phyloP scores from a whole-genome alignment of 2,329 filamentous ascomycete genomes.

The Aspergillus sp. region DNA sequence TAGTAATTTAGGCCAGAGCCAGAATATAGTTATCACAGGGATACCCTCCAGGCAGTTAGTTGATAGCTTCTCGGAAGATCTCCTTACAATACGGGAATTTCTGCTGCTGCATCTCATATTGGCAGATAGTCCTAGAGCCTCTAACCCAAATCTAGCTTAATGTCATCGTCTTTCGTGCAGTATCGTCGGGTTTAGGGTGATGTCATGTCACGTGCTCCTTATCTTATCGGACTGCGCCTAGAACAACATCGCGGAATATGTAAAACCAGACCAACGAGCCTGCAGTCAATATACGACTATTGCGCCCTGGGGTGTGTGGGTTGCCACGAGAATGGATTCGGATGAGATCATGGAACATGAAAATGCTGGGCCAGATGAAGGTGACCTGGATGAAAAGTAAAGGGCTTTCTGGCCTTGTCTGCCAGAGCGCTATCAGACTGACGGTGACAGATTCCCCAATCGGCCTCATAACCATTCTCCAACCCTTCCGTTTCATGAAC shows the following conservation, averaged over 20 bases:
- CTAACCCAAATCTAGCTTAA: too few relatives aligned
- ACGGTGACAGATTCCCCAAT: slow-evolving; percentile 59
- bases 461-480: slow-evolving; percentile 71
- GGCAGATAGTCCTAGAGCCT: too few relatives aligned
- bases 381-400: slow-evolving; percentile 26
- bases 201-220: slow-evolving; percentile 19
- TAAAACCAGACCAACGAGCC: slow-evolving; percentile 6
- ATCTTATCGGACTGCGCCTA: slow-evolving; percentile 23
- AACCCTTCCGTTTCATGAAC: slow-evolving; percentile 72
- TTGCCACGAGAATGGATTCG: slow-evolving; percentile 18
- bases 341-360: slow-evolving; percentile 17
- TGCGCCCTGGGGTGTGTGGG: background rate
- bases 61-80: too few relatives aligned
- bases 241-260: background rate
- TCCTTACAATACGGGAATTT: too few relatives aligned
- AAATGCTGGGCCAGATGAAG: slow-evolving; percentile 12
- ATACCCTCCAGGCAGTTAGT: too few relatives aligned
- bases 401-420: too few relatives aligned
- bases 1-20: too few relatives aligned
- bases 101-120: too few relatives aligned
- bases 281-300: background rate
- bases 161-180: too few relatives aligned
- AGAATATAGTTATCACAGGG: too few relatives aligned
- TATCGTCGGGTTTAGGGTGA: background rate
- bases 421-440: background rate